phyloP scores from a whole-genome alignment of 2,329 filamentous ascomycete genomes.

The Gnomoniopsis smithogilvyi region DNA sequence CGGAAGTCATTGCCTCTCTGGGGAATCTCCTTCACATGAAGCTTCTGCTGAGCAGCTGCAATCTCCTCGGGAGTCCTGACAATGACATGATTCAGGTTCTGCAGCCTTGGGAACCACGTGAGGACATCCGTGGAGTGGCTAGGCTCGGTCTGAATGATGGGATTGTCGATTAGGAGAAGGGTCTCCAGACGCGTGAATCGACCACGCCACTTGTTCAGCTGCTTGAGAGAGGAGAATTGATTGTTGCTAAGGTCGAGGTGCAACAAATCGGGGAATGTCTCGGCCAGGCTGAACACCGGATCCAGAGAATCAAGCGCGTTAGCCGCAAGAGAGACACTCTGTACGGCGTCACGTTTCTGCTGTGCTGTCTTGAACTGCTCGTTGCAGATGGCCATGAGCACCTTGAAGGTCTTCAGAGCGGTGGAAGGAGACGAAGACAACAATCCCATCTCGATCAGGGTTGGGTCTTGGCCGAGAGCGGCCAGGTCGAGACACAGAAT shows the following conservation, averaged over 20 bases:
- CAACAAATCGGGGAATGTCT: constrained; percentile 79
- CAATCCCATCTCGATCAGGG: constrained; percentile 70
- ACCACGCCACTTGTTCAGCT: constrained; percentile 71
- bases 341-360: constrained; percentile 73
- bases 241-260: constrained; percentile 90
- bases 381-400: constrained; percentile 83
- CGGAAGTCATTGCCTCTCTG: constrained; percentile 66
- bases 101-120: constrained; percentile 79
- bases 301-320: constrained; percentile 74
- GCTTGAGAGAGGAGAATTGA: constrained; percentile 64
- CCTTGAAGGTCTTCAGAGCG: constrained; percentile 85
- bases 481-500: constrained; percentile 81
- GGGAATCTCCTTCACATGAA: constrained; percentile 57
- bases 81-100: constrained; percentile 70
- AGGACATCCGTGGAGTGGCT: constrained; percentile 67
- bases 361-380: constrained; percentile 68
- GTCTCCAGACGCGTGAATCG: constrained; percentile 79
- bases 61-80: constrained; percentile 72
- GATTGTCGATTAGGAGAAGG: constrained; percentile 74
- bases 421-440: constrained; percentile 68
- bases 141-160: constrained; percentile 64
- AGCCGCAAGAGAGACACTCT: constrained; percentile 76
- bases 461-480: constrained; percentile 68
- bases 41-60: constrained; percentile 47
- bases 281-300: constrained; percentile 70